Evolutionary conservation across 2,329 filamentous ascomycete species (phyloP).

Genomic region (Fusarium anguioides): DNA sequence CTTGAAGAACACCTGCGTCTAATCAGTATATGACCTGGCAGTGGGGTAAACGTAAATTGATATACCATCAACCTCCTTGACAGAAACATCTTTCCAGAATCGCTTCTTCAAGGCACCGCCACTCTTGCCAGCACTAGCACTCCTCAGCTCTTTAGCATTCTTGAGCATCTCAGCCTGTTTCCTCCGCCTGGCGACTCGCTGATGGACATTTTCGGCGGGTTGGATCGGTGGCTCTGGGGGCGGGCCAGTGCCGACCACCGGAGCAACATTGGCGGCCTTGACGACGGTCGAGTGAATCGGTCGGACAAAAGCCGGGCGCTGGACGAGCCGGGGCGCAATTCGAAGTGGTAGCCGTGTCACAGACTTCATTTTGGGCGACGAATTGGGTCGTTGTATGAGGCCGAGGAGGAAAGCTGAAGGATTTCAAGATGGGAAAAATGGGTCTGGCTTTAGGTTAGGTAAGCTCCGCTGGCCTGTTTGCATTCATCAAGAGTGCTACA

Average conservation of each 20-base stretch:
- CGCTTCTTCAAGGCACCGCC: slow-evolving; percentile 70
- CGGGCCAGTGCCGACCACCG: slow-evolving; percentile 67
- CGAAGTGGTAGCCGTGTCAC: slow-evolving; percentile 54
- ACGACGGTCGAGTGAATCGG: slow-evolving; percentile 50
- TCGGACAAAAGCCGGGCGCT: slow-evolving; percentile 34
- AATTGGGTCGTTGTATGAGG: slow-evolving; percentile 6
- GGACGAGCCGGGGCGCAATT: slow-evolving; percentile 45
- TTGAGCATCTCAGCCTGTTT: slow-evolving; percentile 67
- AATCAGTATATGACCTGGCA: slow-evolving; percentile 13
- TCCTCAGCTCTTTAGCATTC: slow-evolving; percentile 61
- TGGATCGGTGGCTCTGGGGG: slow-evolving; percentile 67
- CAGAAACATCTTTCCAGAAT: slow-evolving; percentile 88
- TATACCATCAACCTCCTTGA: slow-evolving; percentile 74
- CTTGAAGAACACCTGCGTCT: slow-evolving; percentile 59
- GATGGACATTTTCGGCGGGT: slow-evolving; percentile 53
- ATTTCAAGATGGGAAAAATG: slow-evolving; percentile 36
- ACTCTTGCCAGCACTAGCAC: slow-evolving; percentile 50
- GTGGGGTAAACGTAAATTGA: slow-evolving; percentile 1
- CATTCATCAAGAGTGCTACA: too few species aligned
- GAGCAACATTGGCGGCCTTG: slow-evolving; percentile 60
- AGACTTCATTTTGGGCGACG: slow-evolving; percentile 53
- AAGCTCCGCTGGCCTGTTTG: too few species aligned
- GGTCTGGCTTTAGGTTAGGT: slow-evolving; percentile 27
- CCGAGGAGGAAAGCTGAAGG: slow-evolving; percentile 19
- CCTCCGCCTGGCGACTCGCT: slow-evolving; percentile 62